Percentiles rank a stretch among this genome's conserved stretches.
Evolutionary conservation across 129 eudicot genomes (phyloP).

Genomic region (Tagetes erecta): DNA sequence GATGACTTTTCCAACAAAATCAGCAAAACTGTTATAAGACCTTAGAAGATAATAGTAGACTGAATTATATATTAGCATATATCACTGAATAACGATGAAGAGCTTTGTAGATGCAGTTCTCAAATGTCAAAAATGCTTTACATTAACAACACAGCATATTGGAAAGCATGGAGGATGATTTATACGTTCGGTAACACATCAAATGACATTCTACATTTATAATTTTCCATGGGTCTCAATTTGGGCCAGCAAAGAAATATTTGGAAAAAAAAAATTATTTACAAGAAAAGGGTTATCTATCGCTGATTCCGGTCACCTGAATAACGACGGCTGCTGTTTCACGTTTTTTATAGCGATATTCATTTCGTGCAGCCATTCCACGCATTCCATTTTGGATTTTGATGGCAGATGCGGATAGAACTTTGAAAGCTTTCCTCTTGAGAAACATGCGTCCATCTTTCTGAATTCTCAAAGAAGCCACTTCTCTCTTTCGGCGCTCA

Average conservation of each 20-base stretch:
- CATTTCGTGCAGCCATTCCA: slow-evolving; percentile 65
- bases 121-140: background rate
- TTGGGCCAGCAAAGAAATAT: background rate
- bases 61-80: background rate
- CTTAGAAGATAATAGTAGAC: slow-evolving; percentile 12
- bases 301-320: slow-evolving; percentile 52
- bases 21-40: background rate
- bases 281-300: background rate
- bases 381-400: slow-evolving; percentile 65
- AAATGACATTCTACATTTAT: background rate
- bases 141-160: background rate
- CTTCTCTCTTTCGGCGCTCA: slow-evolving; percentile 59
- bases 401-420: slow-evolving; percentile 48
- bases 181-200: slow-evolving; percentile 7
- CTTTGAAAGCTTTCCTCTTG: slow-evolving; percentile 55
- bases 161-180: slow-evolving; percentile 11
- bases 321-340: slow-evolving; percentile 59
- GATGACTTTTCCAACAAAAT: slow-evolving; percentile 5
- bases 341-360: slow-evolving; percentile 48
- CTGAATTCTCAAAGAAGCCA: slow-evolving; percentile 67
- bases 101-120: slow-evolving; percentile 12
- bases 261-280: background rate
- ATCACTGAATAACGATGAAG: background rate
- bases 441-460: slow-evolving; percentile 58
- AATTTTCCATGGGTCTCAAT: background rate